These are phyloP conservation scores for Thalassiosira hispida DNA, from an alignment of 352 stramenopile genomes.

Conservation along the genomic window DNA sequence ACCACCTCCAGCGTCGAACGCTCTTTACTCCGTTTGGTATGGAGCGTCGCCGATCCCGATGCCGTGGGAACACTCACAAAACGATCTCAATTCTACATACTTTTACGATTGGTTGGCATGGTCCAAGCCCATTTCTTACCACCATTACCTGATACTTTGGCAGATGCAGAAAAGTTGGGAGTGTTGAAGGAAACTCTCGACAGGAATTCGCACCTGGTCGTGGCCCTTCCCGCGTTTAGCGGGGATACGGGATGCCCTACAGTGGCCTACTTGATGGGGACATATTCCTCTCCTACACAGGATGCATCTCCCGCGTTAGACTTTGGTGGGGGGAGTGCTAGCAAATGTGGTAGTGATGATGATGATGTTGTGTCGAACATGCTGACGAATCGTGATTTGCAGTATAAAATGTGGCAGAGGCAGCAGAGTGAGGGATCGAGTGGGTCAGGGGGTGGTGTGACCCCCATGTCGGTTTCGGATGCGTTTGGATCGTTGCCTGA, in stretches of 20 bases:
- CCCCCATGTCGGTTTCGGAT: constrained; percentile 42
- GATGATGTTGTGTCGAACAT: constrained; percentile 13
- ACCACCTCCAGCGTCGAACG: constrained; percentile 61
- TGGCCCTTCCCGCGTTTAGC: constrained; percentile 41
- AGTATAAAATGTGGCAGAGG: constrained; percentile 35
- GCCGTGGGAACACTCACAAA: constrained; percentile 51
- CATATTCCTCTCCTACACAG: constrained; percentile 9
- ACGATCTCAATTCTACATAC: constrained; percentile 57
- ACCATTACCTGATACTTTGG: constrained; percentile 1
- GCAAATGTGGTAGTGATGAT: not conserved
- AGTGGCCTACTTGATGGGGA: constrained; percentile 47
- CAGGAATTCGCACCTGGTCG: constrained; percentile 21
- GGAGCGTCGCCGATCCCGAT: constrained; percentile 62
- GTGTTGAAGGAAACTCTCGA: constrained; percentile 17
- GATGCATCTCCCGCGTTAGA: not conserved
- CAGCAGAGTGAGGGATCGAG: constrained; percentile 10
- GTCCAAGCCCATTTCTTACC: constrained; percentile 55
- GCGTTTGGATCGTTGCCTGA: constrained; percentile 52
- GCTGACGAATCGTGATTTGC: constrained; percentile 36
- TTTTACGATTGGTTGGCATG: constrained; percentile 67
- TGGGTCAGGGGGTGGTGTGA: not conserved
- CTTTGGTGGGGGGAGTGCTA: not conserved
- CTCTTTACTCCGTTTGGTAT: constrained; percentile 52
- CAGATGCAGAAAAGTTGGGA: not conserved
- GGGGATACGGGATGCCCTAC: constrained; percentile 5